A percentile compares a stretch with the other conserved stretches of the same genome.
These are phyloP conservation scores for Myriosclerotinia duriaeana DNA, from an alignment of 2,329 filamentous ascomycete genomes.

Conservation along the genomic window DNA sequence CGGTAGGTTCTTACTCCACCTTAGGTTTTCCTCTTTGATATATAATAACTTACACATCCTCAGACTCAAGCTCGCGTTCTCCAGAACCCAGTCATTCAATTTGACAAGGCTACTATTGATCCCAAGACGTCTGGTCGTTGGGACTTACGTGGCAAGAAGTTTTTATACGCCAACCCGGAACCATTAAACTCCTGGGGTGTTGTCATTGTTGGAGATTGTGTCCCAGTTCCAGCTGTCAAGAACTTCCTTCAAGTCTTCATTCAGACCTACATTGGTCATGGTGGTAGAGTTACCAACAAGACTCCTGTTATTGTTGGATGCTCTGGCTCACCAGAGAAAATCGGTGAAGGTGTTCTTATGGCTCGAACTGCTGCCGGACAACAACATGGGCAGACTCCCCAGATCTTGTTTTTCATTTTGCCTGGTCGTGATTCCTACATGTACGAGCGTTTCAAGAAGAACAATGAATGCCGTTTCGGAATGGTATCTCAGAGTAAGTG, in stretches of 20 bases:
- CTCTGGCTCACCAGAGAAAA: slow-evolving; percentile 18
- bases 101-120: slow-evolving; percentile 50
- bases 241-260: slow-evolving; percentile 62
- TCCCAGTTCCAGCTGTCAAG: slow-evolving; percentile 48
- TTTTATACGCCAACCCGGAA: slow-evolving; percentile 61
- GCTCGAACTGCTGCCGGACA: slow-evolving; percentile 31
- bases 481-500: slow-evolving; percentile 66
- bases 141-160: slow-evolving; percentile 82
- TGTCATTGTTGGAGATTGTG: slow-evolving; percentile 59
- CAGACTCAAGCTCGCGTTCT: slow-evolving; percentile 69
- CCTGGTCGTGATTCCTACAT: slow-evolving; percentile 66
- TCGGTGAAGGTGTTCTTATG: slow-evolving; percentile 25
- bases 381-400: slow-evolving; percentile 47
- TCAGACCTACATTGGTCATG: slow-evolving; percentile 59
- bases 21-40: background rate
- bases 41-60: slow-evolving; percentile 24
- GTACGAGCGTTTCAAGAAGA: slow-evolving; percentile 88
- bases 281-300: slow-evolving; percentile 53
- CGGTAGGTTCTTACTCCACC: slow-evolving; percentile 37
- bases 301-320: slow-evolving; percentile 45
- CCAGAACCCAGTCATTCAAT: slow-evolving; percentile 68
- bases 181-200: slow-evolving; percentile 75
- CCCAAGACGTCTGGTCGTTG: slow-evolving; percentile 74
- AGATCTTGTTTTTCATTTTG: slow-evolving; percentile 79
- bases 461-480: slow-evolving; percentile 80